phyloP scores from a whole-genome alignment of 345 rosid species.

The Kernera saxatilis region DNA sequence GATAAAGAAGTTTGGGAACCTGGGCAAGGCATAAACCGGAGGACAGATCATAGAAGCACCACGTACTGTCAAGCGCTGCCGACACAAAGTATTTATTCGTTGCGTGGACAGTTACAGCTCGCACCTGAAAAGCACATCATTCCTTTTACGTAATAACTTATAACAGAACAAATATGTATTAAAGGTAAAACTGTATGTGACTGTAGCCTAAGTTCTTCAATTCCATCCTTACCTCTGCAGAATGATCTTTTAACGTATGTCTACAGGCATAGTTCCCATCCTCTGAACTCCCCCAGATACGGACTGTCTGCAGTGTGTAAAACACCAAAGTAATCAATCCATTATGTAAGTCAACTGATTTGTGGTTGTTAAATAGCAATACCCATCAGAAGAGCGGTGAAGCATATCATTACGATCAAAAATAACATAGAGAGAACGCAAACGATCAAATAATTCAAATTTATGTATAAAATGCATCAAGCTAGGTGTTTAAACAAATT shows the following conservation, averaged over 20 bases:
- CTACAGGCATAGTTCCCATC: slow-evolving; percentile 75
- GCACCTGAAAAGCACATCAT: slow-evolving; percentile 54
- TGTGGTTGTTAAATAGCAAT: background rate
- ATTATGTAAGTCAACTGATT: slow-evolving; percentile 1
- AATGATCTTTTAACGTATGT: slow-evolving; percentile 80
- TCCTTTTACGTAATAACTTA: background rate
- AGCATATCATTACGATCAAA: background rate
- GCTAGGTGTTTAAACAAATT: background rate
- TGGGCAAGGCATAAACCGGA: slow-evolving; percentile 87
- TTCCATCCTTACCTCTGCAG: slow-evolving; percentile 66
- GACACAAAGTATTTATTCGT: slow-evolving; percentile 93
- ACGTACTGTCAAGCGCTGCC: slow-evolving; percentile 86
- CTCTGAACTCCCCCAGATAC: slow-evolving; percentile 86
- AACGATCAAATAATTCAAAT: background rate
- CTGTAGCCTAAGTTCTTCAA: background rate
- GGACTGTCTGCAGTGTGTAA: slow-evolving; percentile 71
- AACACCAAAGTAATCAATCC: background rate
- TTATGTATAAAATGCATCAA: background rate
- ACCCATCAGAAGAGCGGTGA: background rate
- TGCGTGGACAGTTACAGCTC: slow-evolving; percentile 97
- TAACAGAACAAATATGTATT: background rate
- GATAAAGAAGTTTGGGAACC: slow-evolving; percentile 37
- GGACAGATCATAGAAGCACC: slow-evolving; percentile 95
- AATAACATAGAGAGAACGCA: background rate
- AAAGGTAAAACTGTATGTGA: background rate